phyloP scores from a whole-genome alignment of 2,329 filamentous ascomycete species.

The Phoma sp. region DNA sequence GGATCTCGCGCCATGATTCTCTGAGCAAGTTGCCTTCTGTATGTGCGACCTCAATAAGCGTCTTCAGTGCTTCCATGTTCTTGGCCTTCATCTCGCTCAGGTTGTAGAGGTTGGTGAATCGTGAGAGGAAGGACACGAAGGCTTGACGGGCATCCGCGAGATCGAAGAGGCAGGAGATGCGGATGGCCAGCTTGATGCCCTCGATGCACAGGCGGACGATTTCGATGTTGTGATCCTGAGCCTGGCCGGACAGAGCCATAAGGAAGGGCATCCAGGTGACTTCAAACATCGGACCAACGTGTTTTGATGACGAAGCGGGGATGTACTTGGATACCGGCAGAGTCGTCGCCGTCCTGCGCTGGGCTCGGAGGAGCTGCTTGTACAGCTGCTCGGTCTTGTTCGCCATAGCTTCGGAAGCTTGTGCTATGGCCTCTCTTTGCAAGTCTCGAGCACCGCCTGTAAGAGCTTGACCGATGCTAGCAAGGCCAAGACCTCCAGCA shows the following conservation, averaged over 20 bases:
- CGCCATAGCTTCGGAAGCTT: conserved; percentile 94
- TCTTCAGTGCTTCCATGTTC: conserved; percentile 93
- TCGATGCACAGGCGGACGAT: conserved; percentile 93
- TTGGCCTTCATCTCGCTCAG: conserved; percentile 94
- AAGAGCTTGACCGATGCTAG: conserved; percentile 85
- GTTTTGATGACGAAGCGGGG: conserved; percentile 89
- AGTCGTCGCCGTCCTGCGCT: conserved; percentile 79
- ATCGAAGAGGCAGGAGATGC: conserved; percentile 92
- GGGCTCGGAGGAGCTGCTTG: conserved; percentile 89
- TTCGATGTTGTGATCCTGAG: conserved; percentile 93
- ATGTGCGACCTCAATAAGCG: conserved; percentile 88
- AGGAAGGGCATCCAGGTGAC: conserved; percentile 99
- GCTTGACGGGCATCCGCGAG: conserved; percentile 92
- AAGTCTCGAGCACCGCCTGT: conserved; percentile 92
- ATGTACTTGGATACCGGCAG: conserved; percentile 77
- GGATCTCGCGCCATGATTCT: conserved; percentile 92
- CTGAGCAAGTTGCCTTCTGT: conserved; percentile 90
- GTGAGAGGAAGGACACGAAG: conserved; percentile 90
- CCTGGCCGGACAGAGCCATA: conserved; percentile 89
- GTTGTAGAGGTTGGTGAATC: conserved; percentile 95
- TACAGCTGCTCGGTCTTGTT: conserved; percentile 84
- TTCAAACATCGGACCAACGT: conserved; percentile 98
- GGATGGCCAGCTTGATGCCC: conserved; percentile 91
- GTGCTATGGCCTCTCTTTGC: conserved; percentile 89
- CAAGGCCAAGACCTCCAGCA: conserved; percentile 70